phyloP scores from a whole-genome alignment of 2,329 filamentous ascomycete genomes.

The Epichloe amarillans region DNA sequence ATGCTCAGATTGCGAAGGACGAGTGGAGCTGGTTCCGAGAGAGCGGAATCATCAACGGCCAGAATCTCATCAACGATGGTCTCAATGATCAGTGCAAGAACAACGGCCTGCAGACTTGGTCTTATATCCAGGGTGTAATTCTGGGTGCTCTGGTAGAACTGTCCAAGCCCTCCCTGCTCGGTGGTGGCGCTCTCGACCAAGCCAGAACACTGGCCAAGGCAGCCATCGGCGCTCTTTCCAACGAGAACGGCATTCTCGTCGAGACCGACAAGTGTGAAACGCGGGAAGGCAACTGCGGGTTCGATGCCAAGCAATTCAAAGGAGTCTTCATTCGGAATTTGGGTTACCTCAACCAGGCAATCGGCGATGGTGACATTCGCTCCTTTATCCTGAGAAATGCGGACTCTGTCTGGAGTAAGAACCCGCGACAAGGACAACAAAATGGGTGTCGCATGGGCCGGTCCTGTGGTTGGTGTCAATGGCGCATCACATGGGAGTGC shows the following conservation, averaged over 20 bases:
- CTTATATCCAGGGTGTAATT: conserved; percentile 46
- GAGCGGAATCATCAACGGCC: conserved; percentile 37
- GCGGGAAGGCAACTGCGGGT: conserved; percentile 23
- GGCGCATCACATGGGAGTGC: conserved; percentile 51
- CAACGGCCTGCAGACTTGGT: conserved; percentile 37
- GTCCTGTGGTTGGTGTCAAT: conserved; percentile 37
- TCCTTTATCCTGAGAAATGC: conserved; percentile 48
- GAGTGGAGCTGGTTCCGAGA: conserved; percentile 39
- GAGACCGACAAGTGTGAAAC: conserved; percentile 23
- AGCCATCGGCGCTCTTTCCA: conserved; percentile 31
- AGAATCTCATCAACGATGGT: conserved; percentile 40
- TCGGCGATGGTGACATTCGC: conserved; percentile 34
- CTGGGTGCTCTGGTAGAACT: conserved; percentile 42
- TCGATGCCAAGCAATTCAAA: conserved; percentile 54
- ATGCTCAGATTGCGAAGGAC: conserved; percentile 32
- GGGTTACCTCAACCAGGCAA: conserved; percentile 37
- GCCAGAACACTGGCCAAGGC: conserved; percentile 39
- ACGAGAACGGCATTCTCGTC: conserved; percentile 31
- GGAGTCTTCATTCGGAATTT: conserved; percentile 57
- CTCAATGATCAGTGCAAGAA: conserved; percentile 34
- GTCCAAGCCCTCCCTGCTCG: conserved; percentile 24
- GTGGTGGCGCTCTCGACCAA: conserved; percentile 25
- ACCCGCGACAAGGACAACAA: conserved; percentile 35
- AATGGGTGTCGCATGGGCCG: conserved; percentile 53
- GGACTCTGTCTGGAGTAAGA: conserved; percentile 48